Evolutionary conservation across 139 green algal genomes (phyloP), one percentile per base, ranked within the genome.

Genomic region (Tetraselmis striata): DNA sequence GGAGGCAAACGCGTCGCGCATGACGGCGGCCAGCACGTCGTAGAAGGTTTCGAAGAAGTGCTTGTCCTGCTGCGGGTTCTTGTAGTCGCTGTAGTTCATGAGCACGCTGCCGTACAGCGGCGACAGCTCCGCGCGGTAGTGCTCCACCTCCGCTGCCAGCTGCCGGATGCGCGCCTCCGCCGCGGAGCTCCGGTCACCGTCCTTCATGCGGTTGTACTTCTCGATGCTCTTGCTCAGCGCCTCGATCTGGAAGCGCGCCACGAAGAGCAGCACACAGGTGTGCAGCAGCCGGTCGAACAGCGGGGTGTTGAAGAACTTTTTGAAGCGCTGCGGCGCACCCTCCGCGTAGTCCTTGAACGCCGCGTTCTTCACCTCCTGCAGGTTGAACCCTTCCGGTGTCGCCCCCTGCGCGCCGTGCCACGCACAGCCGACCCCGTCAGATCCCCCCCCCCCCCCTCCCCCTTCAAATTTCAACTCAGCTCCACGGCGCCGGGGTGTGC

Each of bases 41-140:
- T 89, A 90, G 67, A 91, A 26, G 2, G 45, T 26, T 83, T 91
- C 87, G 59, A 89, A 91, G 75, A 91, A 91, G 11, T 74, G 78
- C 80, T 77, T 83, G 76, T 87, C 83, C 32, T 81, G 30, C n/a
- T 86, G 78, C 11, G 83, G 83, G 74, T 85, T 80, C 31, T 79
- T 80, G 86, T 79, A 87, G 31, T 31, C 82, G 83, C 83, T 87
- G 86, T 32, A 75, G 23, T 81, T 77, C 81, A 84, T 76, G 5
- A 84, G 28, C 31, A 84, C 75, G 1, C 31, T 30, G 81, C 31
- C 75, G 45, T 84, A 84, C 27, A 81, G 26, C 25, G 81, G 81
- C 28, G 76, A 77, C n/a, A 84, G 28, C 27, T 74, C 81, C 30
- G 59, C 75, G 24, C 75, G 76, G 28, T 79, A 32, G 23, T 67